Base-by-base conservation (phyloP, 768 basidiomycete species). In the Russula foetens region DNA sequence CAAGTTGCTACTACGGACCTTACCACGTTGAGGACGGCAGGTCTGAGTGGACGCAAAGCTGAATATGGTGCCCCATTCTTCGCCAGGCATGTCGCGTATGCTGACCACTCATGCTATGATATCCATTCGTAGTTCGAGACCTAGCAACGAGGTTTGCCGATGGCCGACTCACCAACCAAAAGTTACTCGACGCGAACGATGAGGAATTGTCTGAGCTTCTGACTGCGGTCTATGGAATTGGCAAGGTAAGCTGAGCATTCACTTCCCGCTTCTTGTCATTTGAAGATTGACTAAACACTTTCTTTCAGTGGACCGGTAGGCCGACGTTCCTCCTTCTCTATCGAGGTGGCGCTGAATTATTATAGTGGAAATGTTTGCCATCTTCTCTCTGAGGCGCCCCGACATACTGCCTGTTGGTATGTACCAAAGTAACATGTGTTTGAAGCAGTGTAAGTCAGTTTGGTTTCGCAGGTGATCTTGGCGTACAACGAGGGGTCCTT, bases 331-430 rank as follows among this genome's bases (percentile, higher is more conserved):
- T 29, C 29, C 54, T 35, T 48, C 23, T 35, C 60, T 43, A 45
- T 21, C 46, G 41, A 4, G 26, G 4, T n/a, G 14, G 8, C 43
- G 31, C 47, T 51, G 65, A 48, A 46, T 58, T 56, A 44, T 53
- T 69, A 58, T 73, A 80, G 90, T 92, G n/a, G 86, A 93, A 67
- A 95, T 95, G 93, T 95, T 95, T 68, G 81, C 88, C 15, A 90
- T 97, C 46, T 96, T 95, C 72, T 87, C 90, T 2, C 75, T 94
- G 33, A 79, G 91, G 0, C 84, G 92, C 21, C 89, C 89, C 1
- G 84, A 95, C 69, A 87, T 97, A 55, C 77, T 95, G 1, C 83
- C 87, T 14, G 76, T 82, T 31, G 80, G 79, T 77, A 57, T 43
- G 73, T 63, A 2, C 31, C 39, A 31, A 14, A 4, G 17, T 63